Base-by-base conservation (phyloP, 345 rosid genomes). In the Arabis hirsuta region DNA sequence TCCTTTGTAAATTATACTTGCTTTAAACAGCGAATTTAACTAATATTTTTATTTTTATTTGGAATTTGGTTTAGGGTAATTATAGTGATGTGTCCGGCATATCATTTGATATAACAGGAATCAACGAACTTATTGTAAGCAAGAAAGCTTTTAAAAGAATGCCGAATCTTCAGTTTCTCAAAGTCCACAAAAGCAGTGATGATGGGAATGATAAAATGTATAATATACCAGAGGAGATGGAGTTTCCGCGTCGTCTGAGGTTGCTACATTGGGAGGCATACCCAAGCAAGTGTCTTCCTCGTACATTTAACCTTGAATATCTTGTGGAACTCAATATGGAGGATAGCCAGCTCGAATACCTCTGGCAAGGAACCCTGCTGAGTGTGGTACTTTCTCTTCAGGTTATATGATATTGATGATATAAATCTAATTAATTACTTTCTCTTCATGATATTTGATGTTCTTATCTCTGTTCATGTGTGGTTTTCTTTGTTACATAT, bases 351-450 rank as follows among this genome's bases (percentile, higher is more conserved):
- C 43, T 81, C 1, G 52, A 79, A 41, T 26, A 68, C 7, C 55
- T 78, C 0, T 81, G 80, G 82, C 13, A 46, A 47, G 67, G 69
- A 67, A 41, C 24, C 2, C 71, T 55, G 70, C 79, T 81, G 36
- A 4, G 73, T 58, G 1, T 31, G 6, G 34, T 31, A 31, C 34
- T 31, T 31, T 31, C 34, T 31, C 5, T 31, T 31, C 34, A 31
- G 4, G 4, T 31, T 31, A 31, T 31, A 31, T 31, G 34, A 31
- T 16, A 16, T 16, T 16, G 16, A 16, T 16, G 16, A 16, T 16
- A 16, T 16, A 16, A 16, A 16, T 16, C 16, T 16, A 16, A 16
- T 16, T 16, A 16, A 16, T 16, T 16, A 16, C 16, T 16, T 16
- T 16, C 16, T 16, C 16, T 16, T 16, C 16, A 16, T 16, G 16